phyloP scores from a whole-genome alignment of 129 eudicot species.

The Ambrosia trifida region DNA sequence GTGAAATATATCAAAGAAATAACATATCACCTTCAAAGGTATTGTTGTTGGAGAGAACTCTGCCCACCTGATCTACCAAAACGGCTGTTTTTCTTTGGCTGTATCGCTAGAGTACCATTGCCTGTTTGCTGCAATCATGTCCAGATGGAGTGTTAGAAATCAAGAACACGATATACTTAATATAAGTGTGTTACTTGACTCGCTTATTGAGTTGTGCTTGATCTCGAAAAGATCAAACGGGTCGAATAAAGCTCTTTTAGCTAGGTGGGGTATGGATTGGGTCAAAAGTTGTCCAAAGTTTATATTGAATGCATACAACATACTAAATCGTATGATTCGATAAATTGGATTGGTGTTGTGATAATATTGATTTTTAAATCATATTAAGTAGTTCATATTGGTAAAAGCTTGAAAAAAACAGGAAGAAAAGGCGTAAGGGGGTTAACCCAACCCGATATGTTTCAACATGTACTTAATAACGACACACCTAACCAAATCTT shows the following conservation, averaged over 20 bases:
- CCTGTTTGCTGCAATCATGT: conserved; percentile 54
- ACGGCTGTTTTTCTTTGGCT: conserved; percentile 35
- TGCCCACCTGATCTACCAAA: conserved; percentile 34
- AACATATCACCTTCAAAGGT: conserved; percentile 27
- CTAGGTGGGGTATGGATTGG: not conserved
- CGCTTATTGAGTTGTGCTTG: not conserved
- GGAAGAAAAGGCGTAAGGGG: not conserved
- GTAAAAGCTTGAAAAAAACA: not conserved
- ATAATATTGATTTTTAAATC: not conserved
- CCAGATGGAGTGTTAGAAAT: not conserved
- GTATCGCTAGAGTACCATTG: conserved; percentile 55
- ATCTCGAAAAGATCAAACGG: not conserved
- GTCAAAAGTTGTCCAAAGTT: not conserved
- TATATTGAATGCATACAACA: not conserved
- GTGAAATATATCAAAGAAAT: not conserved
- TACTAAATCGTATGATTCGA: not conserved
- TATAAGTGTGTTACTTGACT: not conserved
- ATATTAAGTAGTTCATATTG: not conserved
- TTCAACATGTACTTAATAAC: not conserved
- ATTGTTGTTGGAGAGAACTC: conserved; percentile 31
- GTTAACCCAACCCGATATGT: not conserved
- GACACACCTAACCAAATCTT: not conserved
- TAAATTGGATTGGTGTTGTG: not conserved
- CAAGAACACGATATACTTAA: not conserved
- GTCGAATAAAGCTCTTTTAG: not conserved